Conservation (phyloP, 75 land plant species). For the Cunninghamia lanceolata region DNA sequence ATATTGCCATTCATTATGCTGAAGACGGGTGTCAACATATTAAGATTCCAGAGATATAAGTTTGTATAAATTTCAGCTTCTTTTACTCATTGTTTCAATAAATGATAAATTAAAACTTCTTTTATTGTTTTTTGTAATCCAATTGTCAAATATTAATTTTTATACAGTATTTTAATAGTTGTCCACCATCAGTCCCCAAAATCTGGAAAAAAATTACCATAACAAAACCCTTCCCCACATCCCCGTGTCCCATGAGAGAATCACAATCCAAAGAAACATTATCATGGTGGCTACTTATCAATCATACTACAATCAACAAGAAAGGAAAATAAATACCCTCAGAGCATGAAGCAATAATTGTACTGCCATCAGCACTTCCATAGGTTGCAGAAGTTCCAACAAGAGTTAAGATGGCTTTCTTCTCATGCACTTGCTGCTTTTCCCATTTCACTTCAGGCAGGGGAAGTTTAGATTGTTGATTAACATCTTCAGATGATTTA, state of each 20-base stretch:
- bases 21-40: too few relatives aligned
- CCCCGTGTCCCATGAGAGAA: neutral
- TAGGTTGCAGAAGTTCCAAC: constrained; percentile 63
- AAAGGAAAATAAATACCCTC: constrained; percentile 59
- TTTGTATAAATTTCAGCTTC: too few relatives aligned
- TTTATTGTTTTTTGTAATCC: too few relatives aligned
- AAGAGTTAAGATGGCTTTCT: constrained; percentile 53
- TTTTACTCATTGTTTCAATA: too few relatives aligned
- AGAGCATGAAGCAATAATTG: constrained; percentile 82
- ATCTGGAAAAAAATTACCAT: too few relatives aligned
- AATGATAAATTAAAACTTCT: too few relatives aligned
- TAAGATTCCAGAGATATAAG: too few relatives aligned
- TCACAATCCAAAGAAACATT: neutral
- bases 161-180: too few relatives aligned
- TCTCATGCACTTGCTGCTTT: constrained; percentile 76
- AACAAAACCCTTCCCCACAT: too few relatives aligned
- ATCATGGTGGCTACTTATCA: neutral
- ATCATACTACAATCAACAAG: neutral
- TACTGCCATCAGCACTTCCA: constrained; percentile 94
- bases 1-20: too few relatives aligned
- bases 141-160: too few relatives aligned
- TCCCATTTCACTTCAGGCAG: constrained; percentile 95
- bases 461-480: constrained; percentile 76
- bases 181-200: too few relatives aligned
- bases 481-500: constrained; percentile 41